phyloP scores from a whole-genome alignment of 2,329 filamentous ascomycete species.

The Pyricularia pennisetigena region DNA sequence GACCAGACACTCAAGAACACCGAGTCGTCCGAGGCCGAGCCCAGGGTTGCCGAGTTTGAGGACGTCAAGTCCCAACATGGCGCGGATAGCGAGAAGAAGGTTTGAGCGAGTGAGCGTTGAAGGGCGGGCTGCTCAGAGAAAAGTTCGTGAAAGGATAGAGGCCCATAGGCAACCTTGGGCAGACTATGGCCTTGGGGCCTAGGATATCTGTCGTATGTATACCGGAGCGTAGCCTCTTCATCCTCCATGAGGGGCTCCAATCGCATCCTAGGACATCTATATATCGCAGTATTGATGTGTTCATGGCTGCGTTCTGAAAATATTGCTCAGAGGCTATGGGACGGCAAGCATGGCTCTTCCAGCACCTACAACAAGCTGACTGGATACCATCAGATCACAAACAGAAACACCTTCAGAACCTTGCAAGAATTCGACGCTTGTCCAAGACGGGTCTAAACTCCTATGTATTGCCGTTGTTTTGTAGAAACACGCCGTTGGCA shows the following conservation, averaged over 20 bases:
- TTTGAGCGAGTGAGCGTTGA: not conserved
- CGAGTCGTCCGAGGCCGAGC: conserved; percentile 16
- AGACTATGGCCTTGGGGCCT: not conserved
- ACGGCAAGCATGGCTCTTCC: no score
- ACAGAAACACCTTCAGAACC: not conserved
- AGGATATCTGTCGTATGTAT: no score
- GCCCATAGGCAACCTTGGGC: not conserved
- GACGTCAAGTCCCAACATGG: not conserved
- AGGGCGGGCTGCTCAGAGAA: not conserved
- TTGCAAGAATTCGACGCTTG: not conserved
- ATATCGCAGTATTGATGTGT: not conserved
- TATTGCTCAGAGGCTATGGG: no score
- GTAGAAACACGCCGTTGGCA: no score
- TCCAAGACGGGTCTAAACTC: no score
- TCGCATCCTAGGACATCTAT: not conserved
- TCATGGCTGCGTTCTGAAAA: not conserved
- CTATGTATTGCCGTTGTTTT: no score
- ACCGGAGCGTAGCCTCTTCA: no score
- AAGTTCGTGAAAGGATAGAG: not conserved
- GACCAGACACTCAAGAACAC: not conserved
- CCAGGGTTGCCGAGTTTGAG: conserved; percentile 8
- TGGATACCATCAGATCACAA: not conserved
- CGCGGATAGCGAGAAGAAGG: not conserved
- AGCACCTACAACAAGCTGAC: not conserved
- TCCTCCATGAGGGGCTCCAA: not conserved